These are phyloP conservation scores for Suillus tomentosus DNA, from an alignment of 768 basidiomycete genomes.

Conservation along the genomic window DNA sequence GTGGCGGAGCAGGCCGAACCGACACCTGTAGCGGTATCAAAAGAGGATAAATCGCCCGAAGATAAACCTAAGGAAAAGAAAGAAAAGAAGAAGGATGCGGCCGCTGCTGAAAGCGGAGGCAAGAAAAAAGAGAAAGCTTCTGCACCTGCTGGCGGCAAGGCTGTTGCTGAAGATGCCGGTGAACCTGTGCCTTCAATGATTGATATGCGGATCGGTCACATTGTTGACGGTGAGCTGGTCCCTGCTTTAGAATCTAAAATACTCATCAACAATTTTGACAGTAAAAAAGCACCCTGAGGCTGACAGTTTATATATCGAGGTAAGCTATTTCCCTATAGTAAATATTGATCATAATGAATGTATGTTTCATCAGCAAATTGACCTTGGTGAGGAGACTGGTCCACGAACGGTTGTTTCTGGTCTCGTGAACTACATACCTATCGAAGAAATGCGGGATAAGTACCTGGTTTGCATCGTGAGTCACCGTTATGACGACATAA, in stretches of 20 bases:
- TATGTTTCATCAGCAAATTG: slow-evolving; percentile 72
- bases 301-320: slow-evolving; percentile 96
- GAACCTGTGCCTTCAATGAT: slow-evolving; percentile 95
- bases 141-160: slow-evolving; percentile 30
- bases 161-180: slow-evolving; percentile 61
- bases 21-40: slow-evolving; percentile 36
- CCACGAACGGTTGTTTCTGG: slow-evolving; percentile 97
- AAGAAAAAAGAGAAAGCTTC: slow-evolving; percentile 46
- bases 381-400: slow-evolving; percentile 92
- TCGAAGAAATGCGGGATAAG: slow-evolving; percentile 88
- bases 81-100: slow-evolving; percentile 51
- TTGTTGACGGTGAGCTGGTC: slow-evolving; percentile 73
- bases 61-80: slow-evolving; percentile 50
- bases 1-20: slow-evolving; percentile 33
- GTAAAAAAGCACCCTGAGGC: slow-evolving; percentile 97
- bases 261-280: slow-evolving; percentile 32
- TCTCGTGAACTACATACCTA: slow-evolving; percentile 93
- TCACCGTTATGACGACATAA: slow-evolving; percentile 3
- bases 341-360: slow-evolving; percentile 7
- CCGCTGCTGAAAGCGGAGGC: slow-evolving; percentile 32
- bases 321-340: slow-evolving; percentile 28
- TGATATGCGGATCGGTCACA: slow-evolving; percentile 91
- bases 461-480: slow-evolving; percentile 82
- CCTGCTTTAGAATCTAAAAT: background rate
- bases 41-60: slow-evolving; percentile 31